Evolutionary conservation across 495 filamentous ascomycete species (phyloP).

Genomic region (Neurospora sublineolata): DNA sequence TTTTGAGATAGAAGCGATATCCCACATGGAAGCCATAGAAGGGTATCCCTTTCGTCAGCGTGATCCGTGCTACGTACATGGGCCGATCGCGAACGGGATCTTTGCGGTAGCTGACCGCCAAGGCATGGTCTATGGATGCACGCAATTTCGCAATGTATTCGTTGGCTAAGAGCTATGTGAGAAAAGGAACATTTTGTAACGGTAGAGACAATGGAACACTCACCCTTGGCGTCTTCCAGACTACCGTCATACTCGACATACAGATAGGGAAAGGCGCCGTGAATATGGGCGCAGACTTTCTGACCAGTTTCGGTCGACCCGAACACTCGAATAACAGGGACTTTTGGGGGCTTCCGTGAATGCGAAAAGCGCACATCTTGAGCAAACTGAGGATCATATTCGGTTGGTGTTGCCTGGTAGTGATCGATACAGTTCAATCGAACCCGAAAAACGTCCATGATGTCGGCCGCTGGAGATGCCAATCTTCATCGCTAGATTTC

Average conservation of each 20-base stretch:
- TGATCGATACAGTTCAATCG: conserved; percentile 91
- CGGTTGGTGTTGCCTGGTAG: conserved; percentile 68
- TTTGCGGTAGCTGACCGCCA: conserved; percentile 70
- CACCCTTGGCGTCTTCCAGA: conserved; percentile 55
- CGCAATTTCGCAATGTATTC: conserved; percentile 62
- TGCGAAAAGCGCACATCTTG: conserved; percentile 39
- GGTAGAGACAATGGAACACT: conserved; percentile 1
- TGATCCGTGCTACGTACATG: conserved; percentile 77
- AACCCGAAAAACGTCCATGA: conserved; percentile 63
- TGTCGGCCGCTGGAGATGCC: not conserved
- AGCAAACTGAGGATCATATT: conserved; percentile 71
- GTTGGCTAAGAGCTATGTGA: conserved; percentile 20
- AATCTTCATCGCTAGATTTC: not conserved
- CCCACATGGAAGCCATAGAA: conserved; percentile 95
- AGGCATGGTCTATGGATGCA: conserved; percentile 71
- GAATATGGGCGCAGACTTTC: conserved; percentile 91
- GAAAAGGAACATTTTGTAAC: not conserved
- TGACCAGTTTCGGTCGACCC: conserved; percentile 92
- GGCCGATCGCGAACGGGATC: conserved; percentile 55
- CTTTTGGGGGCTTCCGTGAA: conserved; percentile 48
- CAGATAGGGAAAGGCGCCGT: conserved; percentile 90
- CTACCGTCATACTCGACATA: conserved; percentile 77
- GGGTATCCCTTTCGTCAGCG: conserved; percentile 81
- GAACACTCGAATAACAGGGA: conserved; percentile 86
- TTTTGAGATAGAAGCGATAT: conserved; percentile 82